A percentile compares a stretch with the other conserved stretches of the same genome.
Conservation (phyloP, 768 basidiomycete genomes). For the Tylopilus sp. region DNA sequence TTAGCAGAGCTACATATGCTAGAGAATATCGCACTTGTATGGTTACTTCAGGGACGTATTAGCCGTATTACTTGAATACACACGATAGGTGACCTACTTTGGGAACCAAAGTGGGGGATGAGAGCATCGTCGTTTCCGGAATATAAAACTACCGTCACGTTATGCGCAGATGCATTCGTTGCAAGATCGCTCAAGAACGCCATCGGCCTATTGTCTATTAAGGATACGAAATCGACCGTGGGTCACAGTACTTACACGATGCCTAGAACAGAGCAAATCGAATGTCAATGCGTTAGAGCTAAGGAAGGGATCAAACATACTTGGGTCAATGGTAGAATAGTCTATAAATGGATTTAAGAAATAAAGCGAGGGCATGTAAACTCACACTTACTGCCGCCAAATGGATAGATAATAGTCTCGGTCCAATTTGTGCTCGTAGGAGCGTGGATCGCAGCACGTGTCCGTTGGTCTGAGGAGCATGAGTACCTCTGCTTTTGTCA, state of each 20-base stretch:
- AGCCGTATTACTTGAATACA: background rate
- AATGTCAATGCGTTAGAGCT: background rate
- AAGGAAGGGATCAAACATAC: constrained; percentile 22
- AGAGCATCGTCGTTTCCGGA: constrained; percentile 72
- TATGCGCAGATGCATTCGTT: constrained; percentile 52
- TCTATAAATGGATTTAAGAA: constrained; percentile 13
- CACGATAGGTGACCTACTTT: constrained; percentile 40
- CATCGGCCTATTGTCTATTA: constrained; percentile 46
- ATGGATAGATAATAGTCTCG: constrained; percentile 33
- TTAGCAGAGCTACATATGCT: background rate
- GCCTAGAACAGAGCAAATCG: constrained; percentile 21
- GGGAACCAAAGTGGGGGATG: constrained; percentile 58
- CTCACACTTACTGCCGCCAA: constrained; percentile 29
- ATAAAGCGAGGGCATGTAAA: background rate
- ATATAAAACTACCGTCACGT: constrained; percentile 53
- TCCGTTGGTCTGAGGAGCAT: constrained; percentile 43
- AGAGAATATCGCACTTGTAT: constrained; percentile 51
- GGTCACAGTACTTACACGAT: constrained; percentile 27
- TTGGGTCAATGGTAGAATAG: constrained; percentile 27
- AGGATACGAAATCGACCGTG: background rate
- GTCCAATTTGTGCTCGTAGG: constrained; percentile 55
- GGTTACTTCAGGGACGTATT: constrained; percentile 38
- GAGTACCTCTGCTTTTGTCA: background rate
- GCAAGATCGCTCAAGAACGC: constrained; percentile 64
- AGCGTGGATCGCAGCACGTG: constrained; percentile 63